A percentile compares a stretch with the other conserved stretches of the same genome.
Evolutionary conservation across 2,329 filamentous ascomycete species (phyloP).

Genomic region (Aquanectria penicillioides): DNA sequence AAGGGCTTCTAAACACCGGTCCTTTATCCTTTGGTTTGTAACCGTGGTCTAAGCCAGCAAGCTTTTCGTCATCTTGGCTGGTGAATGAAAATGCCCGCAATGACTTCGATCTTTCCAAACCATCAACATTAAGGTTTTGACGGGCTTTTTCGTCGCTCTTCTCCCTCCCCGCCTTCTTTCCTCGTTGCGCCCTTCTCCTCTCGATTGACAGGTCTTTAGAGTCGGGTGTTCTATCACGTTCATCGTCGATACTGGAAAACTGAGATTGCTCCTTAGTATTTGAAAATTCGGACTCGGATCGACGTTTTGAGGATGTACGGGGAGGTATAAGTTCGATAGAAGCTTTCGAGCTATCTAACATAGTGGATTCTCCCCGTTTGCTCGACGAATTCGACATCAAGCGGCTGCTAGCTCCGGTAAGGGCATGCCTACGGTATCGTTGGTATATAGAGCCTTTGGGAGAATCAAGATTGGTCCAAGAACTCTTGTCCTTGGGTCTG

Average conservation of each 20-base stretch:
- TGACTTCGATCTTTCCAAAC: neutral
- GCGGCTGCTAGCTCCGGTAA: no score
- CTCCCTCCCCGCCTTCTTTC: neutral
- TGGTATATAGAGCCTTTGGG: no score
- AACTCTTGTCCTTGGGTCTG: no score
- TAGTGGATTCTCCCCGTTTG: neutral
- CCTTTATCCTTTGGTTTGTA: neutral
- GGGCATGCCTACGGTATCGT: no score
- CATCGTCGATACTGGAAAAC: neutral
- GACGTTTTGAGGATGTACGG: constrained; percentile 42
- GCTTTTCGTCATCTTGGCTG: neutral
- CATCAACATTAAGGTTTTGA: neutral
- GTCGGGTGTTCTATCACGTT: neutral
- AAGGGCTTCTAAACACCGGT: neutral
- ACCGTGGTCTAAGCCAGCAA: neutral
- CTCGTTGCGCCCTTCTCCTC: neutral
- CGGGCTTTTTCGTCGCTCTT: neutral
- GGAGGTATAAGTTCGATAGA: constrained; percentile 39
- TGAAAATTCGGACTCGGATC: neutral
- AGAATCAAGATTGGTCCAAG: no score
- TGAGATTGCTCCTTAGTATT: neutral
- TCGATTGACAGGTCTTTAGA: neutral
- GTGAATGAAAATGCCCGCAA: neutral
- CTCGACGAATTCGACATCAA: neutral
- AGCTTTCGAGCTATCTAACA: constrained; percentile 24